Conservation (phyloP, 768 basidiomycete species). For the Strobilomyces confusus region DNA sequence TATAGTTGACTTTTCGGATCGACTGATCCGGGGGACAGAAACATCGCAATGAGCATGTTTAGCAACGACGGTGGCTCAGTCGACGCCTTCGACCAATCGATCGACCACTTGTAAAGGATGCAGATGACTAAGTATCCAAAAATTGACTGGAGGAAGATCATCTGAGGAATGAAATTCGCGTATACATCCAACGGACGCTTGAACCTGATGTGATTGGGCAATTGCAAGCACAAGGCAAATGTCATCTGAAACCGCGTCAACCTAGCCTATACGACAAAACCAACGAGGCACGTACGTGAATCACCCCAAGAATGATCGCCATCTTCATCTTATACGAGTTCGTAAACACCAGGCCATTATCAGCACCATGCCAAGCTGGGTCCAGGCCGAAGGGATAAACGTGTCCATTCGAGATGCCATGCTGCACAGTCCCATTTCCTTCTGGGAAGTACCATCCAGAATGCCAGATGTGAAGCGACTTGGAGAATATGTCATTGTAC, state of each 20-base stretch:
- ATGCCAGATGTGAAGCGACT: slow-evolving; percentile 78
- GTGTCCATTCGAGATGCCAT: slow-evolving; percentile 55
- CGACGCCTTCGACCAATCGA: slow-evolving; percentile 78
- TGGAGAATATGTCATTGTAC: slow-evolving; percentile 99
- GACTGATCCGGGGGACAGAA: slow-evolving; percentile 83
- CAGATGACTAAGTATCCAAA: slow-evolving; percentile 94
- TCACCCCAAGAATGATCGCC: slow-evolving; percentile 93
- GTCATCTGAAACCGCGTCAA: slow-evolving; percentile 71
- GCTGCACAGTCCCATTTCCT: slow-evolving; percentile 36
- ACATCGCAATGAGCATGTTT: slow-evolving; percentile 97
- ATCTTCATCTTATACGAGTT: slow-evolving; percentile 99
- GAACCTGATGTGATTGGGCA: slow-evolving; percentile 94
- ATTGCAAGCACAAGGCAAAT: slow-evolving; percentile 92
- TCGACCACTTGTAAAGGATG: slow-evolving; percentile 96
- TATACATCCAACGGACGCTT: slow-evolving; percentile 83
- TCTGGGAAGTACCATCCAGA: slow-evolving; percentile 84
- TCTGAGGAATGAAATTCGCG: slow-evolving; percentile 94
- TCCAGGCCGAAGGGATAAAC: slow-evolving; percentile 95
- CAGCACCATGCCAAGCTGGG: slow-evolving; percentile 91
- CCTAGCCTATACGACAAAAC: slow-evolving; percentile 2
- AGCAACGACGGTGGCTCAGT: slow-evolving; percentile 82
- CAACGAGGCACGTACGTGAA: slow-evolving; percentile 62
- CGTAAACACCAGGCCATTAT: slow-evolving; percentile 88
- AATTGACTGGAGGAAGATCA: slow-evolving; percentile 96
- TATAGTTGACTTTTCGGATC: slow-evolving; percentile 70